phyloP scores from a whole-genome alignment of 768 basidiomycete species.

The Rhizopogon vinicolor region DNA sequence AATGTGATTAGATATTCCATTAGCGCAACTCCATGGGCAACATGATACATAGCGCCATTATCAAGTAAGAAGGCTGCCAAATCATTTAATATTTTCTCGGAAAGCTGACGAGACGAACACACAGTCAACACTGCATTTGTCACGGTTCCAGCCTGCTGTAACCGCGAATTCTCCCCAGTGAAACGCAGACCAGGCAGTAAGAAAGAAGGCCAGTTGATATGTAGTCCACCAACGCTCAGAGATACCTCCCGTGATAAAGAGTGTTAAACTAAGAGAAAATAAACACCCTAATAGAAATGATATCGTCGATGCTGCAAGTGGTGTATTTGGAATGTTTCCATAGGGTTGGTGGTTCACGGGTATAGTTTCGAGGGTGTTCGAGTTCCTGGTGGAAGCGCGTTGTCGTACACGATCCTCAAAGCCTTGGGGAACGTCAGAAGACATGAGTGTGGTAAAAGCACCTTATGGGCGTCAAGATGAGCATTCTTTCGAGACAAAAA shows the following conservation, averaged over 20 bases:
- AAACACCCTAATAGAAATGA: slow-evolving; percentile 81
- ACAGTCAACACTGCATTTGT: slow-evolving; percentile 93
- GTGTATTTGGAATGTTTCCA: slow-evolving; percentile 85
- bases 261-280: slow-evolving; percentile 55
- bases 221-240: slow-evolving; percentile 55
- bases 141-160: slow-evolving; percentile 92
- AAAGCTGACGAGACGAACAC: slow-evolving; percentile 29
- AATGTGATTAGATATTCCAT: slow-evolving; percentile 73
- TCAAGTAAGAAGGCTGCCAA: slow-evolving; percentile 84
- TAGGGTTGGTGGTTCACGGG: slow-evolving; percentile 36
- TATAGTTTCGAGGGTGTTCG: slow-evolving; percentile 48
- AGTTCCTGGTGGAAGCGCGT: slow-evolving; percentile 28
- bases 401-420: slow-evolving; percentile 43
- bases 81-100: not conserved
- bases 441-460: not conserved
- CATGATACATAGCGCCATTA: slow-evolving; percentile 81
- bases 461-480: not conserved
- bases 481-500: not conserved
- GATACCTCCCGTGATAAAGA: slow-evolving; percentile 46
- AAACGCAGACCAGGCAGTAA: slow-evolving; percentile 80
- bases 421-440: slow-evolving; percentile 18
- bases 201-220: slow-evolving; percentile 77
- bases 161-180: slow-evolving; percentile 95
- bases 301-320: slow-evolving; percentile 69
- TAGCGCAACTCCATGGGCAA: slow-evolving; percentile 76